phyloP scores from a whole-genome alignment of 225 moss, liverwort and hornwort species.

The Rhytidiadelphus loreus region DNA sequence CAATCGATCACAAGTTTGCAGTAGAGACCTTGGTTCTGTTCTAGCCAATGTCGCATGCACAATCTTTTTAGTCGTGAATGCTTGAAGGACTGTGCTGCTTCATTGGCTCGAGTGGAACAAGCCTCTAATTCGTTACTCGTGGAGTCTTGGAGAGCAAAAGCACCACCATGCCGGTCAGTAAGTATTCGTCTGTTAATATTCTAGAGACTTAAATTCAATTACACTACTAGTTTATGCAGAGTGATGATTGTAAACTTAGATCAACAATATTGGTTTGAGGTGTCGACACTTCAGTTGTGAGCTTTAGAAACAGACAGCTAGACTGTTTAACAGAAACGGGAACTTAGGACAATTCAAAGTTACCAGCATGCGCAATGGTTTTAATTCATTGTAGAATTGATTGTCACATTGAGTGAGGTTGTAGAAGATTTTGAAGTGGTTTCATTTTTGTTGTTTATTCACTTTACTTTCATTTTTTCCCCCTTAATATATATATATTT shows the following conservation, averaged over 20 bases:
- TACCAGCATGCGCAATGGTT: neutral
- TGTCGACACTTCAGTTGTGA: neutral
- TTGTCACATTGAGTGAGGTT: neutral
- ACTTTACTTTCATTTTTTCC: too few species aligned
- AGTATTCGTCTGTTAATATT: neutral
- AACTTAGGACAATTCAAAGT: too few species aligned
- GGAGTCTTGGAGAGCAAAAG: neutral
- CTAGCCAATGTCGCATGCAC: neutral
- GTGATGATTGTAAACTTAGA: neutral
- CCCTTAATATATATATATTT: neutral
- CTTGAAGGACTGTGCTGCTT: fast-evolving
- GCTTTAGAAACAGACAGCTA: neutral
- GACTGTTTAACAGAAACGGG: neutral
- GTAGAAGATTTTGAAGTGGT: neutral
- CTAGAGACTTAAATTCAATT: neutral
- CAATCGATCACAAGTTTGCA: neutral
- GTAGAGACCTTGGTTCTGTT: neutral
- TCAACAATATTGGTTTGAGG: neutral
- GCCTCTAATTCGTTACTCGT: neutral
- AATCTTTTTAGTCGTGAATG: neutral
- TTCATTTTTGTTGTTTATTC: neutral
- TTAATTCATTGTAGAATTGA: neutral
- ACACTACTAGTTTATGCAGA: neutral
- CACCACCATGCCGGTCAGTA: neutral
- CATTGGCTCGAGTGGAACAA: fast-evolving